These are phyloP conservation scores for Perkinsus chesapeaki DNA, from an alignment of 169 alveolate genomes.

Conservation along the genomic window DNA sequence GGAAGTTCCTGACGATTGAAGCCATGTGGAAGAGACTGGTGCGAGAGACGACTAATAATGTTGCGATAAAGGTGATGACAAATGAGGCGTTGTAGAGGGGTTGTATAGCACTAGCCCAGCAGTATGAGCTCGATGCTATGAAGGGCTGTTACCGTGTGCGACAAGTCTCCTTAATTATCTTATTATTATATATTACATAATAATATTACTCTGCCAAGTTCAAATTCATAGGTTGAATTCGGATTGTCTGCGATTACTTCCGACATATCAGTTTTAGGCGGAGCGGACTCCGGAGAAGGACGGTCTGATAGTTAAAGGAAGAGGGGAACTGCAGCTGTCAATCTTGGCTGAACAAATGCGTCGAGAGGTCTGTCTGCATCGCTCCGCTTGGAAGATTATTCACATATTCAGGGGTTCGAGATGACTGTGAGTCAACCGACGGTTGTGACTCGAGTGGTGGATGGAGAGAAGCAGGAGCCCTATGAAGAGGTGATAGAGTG, in stretches of 20 bases:
- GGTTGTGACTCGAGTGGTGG: slow-evolving; percentile 13
- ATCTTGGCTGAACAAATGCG: slow-evolving; percentile 85
- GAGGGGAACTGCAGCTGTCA: slow-evolving; percentile 91
- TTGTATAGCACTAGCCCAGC: too few relatives aligned
- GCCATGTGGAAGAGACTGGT: slow-evolving; percentile 76
- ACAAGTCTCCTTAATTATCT: too few relatives aligned
- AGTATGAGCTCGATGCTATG: too few relatives aligned
- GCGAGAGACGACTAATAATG: slow-evolving; percentile 79
- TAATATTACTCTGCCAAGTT: too few relatives aligned
- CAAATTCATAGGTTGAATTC: too few relatives aligned
- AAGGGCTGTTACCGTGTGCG: too few relatives aligned
- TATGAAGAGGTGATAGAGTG: slow-evolving; percentile 25
- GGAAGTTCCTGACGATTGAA: slow-evolving; percentile 57
- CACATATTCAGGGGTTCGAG: background rate
- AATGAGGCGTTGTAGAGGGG: too few relatives aligned
- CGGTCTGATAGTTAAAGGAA: slow-evolving; percentile 67
- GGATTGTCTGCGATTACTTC: too few relatives aligned
- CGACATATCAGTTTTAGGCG: background rate
- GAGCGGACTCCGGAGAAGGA: slow-evolving; percentile 53
- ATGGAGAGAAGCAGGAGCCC: slow-evolving; percentile 21
- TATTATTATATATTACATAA: too few relatives aligned
- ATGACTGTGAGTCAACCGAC: slow-evolving; percentile 6
- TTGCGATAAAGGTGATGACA: slow-evolving; percentile 63
- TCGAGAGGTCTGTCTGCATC: too few relatives aligned
- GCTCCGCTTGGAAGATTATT: too few relatives aligned